Evolutionary conservation across 192 early-diverging fungal species (phyloP).

Genomic region (Podila verticillata): DNA sequence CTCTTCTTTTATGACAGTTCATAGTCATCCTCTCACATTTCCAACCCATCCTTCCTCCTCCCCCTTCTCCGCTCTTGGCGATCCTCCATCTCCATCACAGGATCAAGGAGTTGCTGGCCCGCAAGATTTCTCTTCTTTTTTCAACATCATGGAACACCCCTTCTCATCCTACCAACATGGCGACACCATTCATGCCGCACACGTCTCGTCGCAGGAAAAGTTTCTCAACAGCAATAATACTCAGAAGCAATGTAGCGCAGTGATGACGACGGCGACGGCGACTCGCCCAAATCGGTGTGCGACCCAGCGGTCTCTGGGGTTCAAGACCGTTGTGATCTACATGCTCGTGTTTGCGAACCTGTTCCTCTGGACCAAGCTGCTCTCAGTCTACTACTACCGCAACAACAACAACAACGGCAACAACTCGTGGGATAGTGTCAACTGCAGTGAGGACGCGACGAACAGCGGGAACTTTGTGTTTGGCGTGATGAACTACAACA

Average conservation of each 20-base stretch:
- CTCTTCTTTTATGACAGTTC: no score
- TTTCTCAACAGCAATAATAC: not conserved
- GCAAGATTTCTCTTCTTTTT: not conserved
- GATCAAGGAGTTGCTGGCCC: not conserved
- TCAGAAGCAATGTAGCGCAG: not conserved
- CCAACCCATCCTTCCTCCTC: no score
- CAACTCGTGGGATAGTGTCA: not conserved
- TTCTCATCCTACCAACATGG: not conserved
- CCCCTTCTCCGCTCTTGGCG: no score
- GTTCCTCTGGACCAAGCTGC: constrained; percentile 20
- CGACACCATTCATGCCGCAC: not conserved
- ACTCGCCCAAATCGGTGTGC: not conserved
- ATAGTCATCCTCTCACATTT: no score
- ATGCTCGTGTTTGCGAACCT: constrained; percentile 39
- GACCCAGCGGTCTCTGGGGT: constrained; percentile 6
- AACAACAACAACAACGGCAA: no score
- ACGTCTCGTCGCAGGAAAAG: not conserved
- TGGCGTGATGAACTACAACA: not conserved
- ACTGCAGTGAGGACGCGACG: not conserved
- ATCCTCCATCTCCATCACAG: not conserved
- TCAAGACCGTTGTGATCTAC: constrained; percentile 38
- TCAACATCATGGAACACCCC: not conserved
- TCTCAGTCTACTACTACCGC: not conserved
- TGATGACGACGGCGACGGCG: not conserved
- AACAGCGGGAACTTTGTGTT: not conserved